Evolutionary conservation across 371 early-diverging fungal species (phyloP).

Genomic region (Mortierella sp.): DNA sequence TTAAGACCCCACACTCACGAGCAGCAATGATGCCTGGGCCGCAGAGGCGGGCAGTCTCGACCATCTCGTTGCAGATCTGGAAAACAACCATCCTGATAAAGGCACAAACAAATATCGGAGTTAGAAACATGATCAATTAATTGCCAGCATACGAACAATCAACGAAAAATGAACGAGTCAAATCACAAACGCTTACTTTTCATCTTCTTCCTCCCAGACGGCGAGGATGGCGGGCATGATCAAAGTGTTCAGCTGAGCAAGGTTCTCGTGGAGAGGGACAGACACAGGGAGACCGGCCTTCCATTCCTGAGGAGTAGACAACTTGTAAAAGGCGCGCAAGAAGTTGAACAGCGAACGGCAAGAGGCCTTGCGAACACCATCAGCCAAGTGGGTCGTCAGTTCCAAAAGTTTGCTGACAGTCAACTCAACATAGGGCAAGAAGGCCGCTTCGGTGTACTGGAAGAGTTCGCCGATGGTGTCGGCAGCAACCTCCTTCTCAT

Average conservation of each 20-base stretch:
- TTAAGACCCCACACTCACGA: constrained; percentile 58
- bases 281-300: constrained; percentile 77
- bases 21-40: constrained; percentile 86
- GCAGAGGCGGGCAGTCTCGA: constrained; percentile 76
- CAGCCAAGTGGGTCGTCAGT: constrained; percentile 80
- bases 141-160: not conserved
- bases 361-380: constrained; percentile 88
- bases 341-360: constrained; percentile 81
- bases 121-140: not conserved
- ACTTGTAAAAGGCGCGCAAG: constrained; percentile 79
- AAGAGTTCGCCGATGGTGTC: constrained; percentile 91
- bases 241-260: constrained; percentile 75
- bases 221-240: constrained; percentile 79
- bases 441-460: constrained; percentile 78
- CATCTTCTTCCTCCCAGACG: constrained; percentile 88
- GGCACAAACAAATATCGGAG: not conserved
- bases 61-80: constrained; percentile 81
- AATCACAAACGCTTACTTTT: constrained; percentile 60
- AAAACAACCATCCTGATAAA: constrained; percentile 77
- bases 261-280: constrained; percentile 82
- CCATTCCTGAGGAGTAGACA: constrained; percentile 80
- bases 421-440: constrained; percentile 89
- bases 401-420: constrained; percentile 74
- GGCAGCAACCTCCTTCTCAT: constrained; percentile 93
- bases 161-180: not conserved